Percentiles rank a stretch among this genome's conserved stretches.
phyloP scores from a whole-genome alignment of 371 early-diverging fungal species.

The Actinomucor elegans region DNA sequence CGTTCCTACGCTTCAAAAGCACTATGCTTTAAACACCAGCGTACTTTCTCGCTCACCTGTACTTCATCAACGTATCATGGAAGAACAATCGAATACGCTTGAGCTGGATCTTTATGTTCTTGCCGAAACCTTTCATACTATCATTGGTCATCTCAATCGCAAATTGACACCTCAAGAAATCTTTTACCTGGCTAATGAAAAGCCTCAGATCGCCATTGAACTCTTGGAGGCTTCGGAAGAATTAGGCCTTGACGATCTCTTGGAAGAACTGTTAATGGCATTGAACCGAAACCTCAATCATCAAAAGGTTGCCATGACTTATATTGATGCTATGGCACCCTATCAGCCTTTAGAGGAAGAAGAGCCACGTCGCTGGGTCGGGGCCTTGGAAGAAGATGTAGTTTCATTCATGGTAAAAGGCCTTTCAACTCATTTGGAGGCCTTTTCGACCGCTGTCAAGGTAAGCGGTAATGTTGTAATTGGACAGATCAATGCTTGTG shows the following conservation, averaged over 20 bases:
- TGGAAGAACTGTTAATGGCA: conserved; percentile 23
- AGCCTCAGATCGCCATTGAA: conserved; percentile 37
- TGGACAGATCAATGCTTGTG: conserved; percentile 23
- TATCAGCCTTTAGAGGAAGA: conserved; percentile 23
- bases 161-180: conserved; percentile 37
- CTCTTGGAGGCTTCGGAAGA: conserved; percentile 37
- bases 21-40: conserved; percentile 28
- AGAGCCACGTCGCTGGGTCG: conserved; percentile 37
- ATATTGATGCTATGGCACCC: conserved; percentile 32
- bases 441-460: conserved; percentile 24
- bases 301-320: conserved; percentile 23
- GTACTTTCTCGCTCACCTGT: conserved; percentile 40
- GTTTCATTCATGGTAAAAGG: conserved; percentile 26
- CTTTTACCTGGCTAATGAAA: conserved; percentile 31
- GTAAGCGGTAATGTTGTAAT: conserved; percentile 30
- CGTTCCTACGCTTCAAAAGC: conserved; percentile 33
- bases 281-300: conserved; percentile 25
- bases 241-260: conserved; percentile 29
- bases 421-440: conserved; percentile 28
- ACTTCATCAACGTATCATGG: conserved; percentile 32
- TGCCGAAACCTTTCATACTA: conserved; percentile 30
- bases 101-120: conserved; percentile 31
- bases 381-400: conserved; percentile 31
- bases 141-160: conserved; percentile 35
- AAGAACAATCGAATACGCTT: conserved; percentile 20